phyloP scores from a whole-genome alignment of 257 asterid genomes.

The Thymus mandschuricus region DNA sequence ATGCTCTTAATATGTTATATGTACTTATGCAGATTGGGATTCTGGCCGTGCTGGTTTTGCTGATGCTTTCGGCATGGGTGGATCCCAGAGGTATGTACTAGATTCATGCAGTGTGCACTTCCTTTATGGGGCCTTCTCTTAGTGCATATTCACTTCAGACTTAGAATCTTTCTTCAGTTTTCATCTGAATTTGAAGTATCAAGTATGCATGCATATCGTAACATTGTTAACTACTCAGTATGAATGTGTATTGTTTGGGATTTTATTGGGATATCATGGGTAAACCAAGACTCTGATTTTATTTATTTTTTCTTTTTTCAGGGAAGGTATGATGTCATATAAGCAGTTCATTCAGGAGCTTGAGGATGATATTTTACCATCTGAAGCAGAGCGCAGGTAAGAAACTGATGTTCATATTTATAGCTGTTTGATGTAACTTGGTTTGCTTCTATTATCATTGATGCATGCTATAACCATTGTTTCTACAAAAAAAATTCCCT shows the following conservation, averaged over 20 bases:
- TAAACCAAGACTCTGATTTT: not conserved
- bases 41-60: slow-evolving; percentile 71
- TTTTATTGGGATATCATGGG: not conserved
- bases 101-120: not conserved
- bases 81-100: slow-evolving; percentile 62
- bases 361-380: slow-evolving; percentile 94
- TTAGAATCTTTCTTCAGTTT: not conserved
- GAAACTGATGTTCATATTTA: slow-evolving; percentile 27
- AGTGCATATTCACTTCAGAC: slow-evolving; percentile 15
- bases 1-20: slow-evolving; percentile 4
- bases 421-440: slow-evolving; percentile 25
- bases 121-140: not conserved
- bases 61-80: slow-evolving; percentile 65
- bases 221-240: not conserved
- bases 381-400: slow-evolving; percentile 98
- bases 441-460: slow-evolving; percentile 8
- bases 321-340: slow-evolving; percentile 99
- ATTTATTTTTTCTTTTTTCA: slow-evolving; percentile 31
- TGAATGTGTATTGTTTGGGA: not conserved
- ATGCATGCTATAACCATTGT: not conserved
- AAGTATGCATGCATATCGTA: not conserved
- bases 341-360: slow-evolving; percentile 99
- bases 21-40: slow-evolving; percentile 70
- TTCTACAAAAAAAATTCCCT: not conserved
- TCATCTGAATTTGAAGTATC: not conserved